Conservation (phyloP, 1,139 yeast species). For the Taphrina confusa region DNA sequence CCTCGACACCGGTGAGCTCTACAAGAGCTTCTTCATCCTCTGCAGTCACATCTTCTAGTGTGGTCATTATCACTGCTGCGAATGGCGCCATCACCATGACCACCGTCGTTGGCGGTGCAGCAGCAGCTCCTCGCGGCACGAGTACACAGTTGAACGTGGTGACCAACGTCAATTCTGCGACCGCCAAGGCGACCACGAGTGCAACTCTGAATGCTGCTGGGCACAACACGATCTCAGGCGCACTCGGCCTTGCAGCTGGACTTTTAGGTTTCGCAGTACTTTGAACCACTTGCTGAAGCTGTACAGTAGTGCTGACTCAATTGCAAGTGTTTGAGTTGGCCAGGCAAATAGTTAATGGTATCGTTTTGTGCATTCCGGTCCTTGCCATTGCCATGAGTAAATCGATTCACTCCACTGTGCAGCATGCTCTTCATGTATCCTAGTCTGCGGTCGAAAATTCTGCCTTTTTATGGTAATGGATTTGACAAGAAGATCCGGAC, state of each 20-base stretch:
- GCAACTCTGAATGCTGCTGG: conserved; percentile 16
- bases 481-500: no score
- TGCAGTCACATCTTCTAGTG: neutral
- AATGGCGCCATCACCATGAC: conserved; percentile 20
- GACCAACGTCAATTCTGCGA: conserved; percentile 7
- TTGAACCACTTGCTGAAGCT: no score
- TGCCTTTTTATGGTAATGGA: no score
- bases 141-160: conserved; percentile 20
- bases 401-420: no score
- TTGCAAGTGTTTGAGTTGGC: no score
- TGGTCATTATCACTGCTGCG: conserved; percentile 5
- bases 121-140: conserved; percentile 16
- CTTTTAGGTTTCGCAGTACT: neutral
- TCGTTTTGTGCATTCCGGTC: no score
- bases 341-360: no score
- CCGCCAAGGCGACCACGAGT: conserved; percentile 5
- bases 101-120: conserved; percentile 11
- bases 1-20: conserved; percentile 1
- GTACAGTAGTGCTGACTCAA: no score
- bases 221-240: neutral
- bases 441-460: no score
- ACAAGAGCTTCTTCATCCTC: neutral
- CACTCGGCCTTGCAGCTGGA: neutral
- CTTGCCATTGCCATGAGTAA: no score
- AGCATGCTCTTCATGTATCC: no score